Evolutionary conservation across 371 early-diverging fungal genomes (phyloP), one percentile per base, ranked within the genome.

Genomic region (Nematocida sp.): DNA sequence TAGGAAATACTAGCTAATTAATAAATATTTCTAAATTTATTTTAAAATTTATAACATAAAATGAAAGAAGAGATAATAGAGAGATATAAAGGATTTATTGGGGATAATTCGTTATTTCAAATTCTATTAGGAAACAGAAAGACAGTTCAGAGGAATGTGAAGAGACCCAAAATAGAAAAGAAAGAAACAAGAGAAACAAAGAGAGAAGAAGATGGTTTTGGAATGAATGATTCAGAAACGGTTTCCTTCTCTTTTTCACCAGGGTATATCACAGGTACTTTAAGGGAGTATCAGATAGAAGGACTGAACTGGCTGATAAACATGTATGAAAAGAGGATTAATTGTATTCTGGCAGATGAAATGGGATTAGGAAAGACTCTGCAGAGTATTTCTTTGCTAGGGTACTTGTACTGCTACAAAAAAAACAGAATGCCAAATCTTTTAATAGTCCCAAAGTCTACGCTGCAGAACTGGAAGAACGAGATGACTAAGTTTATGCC

Each of bases 291-390:
- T 81, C 97, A 99, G 82, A 82, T 96, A 52, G 91, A 94, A 82
- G 99, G 99, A 23, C 85, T 99, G 27, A 93, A 92, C 80, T 99
- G 99, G 99, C 86, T 99, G 17, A 89, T 90, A 27, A 91, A 90
- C 79, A 81, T 94, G 79, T 93, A 93, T 78, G 91, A 93, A 64
- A 91, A 91, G 78, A 93, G 93, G 57, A 93, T 96, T 81, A 94
- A 94, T 81, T 92, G 95, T 60, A 94, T 96, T 78, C 83, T 94
- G 37, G 94, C 95, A 2, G 93, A 93, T 79, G 93, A 93, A 84
- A 95, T 95, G 95, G 96, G 93, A 31, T 81, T 93, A 15, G 93
- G 92, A 25, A 92, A 99, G 84, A 94, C 96, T 0, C 89, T 94
- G 9, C 95, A 95, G 82, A 89, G 91, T 0, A 94, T 95, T 65